Conservation (phyloP, 306 rosid genomes). For the Vigna unguiculata region DNA sequence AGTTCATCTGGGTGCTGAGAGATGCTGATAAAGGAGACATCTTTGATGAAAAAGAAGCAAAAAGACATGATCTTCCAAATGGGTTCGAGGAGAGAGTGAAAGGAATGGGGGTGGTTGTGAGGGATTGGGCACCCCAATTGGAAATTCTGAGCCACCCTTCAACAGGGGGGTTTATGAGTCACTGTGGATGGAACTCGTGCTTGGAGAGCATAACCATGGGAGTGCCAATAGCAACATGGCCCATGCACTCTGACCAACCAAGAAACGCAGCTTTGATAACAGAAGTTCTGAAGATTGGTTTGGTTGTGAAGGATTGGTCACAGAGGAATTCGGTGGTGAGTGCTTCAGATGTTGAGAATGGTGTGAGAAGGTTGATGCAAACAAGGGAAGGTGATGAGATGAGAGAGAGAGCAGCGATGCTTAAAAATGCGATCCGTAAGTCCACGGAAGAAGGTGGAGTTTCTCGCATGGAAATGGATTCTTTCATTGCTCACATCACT, state of each 20-base stretch:
- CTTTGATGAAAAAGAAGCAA: constrained; percentile 36
- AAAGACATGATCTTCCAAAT: constrained; percentile 40
- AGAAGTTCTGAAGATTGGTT: no score
- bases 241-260: constrained; percentile 46
- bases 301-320: no score
- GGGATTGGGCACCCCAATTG: constrained; percentile 47
- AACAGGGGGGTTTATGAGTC: constrained; percentile 46
- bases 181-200: constrained; percentile 46
- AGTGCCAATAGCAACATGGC: constrained; percentile 49
- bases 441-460: constrained; percentile 53
- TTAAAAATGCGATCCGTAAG: constrained; percentile 50
- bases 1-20: constrained; percentile 62
- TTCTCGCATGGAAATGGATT: constrained; percentile 60
- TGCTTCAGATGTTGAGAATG: constrained; percentile 46
- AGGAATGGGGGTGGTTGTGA: constrained; percentile 25
- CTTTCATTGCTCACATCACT: constrained; percentile 66
- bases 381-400: constrained; percentile 58
- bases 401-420: constrained; percentile 47
- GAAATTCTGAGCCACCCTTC: constrained; percentile 46
- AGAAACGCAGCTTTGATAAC: no score
- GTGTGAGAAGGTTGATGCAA: constrained; percentile 51
- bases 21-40: constrained; percentile 60
- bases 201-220: constrained; percentile 44
- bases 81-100: constrained; percentile 27
- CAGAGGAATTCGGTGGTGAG: constrained; percentile 40